Conservation (phyloP, 2,329 filamentous ascomycete genomes). For the Curvularia sp. region DNA sequence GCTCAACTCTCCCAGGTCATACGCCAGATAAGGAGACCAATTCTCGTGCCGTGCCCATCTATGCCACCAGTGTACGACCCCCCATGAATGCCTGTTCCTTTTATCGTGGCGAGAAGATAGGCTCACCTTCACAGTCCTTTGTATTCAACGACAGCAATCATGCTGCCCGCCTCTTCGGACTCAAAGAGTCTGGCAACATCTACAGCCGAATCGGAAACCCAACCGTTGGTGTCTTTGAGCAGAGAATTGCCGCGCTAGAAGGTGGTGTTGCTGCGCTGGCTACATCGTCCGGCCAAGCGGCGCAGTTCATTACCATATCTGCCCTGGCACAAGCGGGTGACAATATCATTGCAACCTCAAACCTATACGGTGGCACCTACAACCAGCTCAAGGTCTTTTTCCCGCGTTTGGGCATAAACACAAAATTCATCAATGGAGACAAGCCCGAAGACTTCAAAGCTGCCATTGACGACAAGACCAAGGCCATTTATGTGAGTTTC, state of each 20-base stretch:
- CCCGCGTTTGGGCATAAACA: constrained; percentile 83
- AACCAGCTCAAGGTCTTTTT: constrained; percentile 96
- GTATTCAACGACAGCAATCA: constrained; percentile 96
- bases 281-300: constrained; percentile 83
- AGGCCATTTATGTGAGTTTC: constrained; percentile 79
- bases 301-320: constrained; percentile 88
- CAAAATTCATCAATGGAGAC: constrained; percentile 87
- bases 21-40: constrained; percentile 82
- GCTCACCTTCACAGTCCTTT: constrained; percentile 68
- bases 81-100: not conserved
- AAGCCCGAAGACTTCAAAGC: constrained; percentile 78
- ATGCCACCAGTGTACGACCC: constrained; percentile 76
- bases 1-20: constrained; percentile 63
- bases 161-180: constrained; percentile 90
- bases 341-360: constrained; percentile 90
- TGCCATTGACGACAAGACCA: constrained; percentile 90
- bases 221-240: constrained; percentile 95
- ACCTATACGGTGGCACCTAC: constrained; percentile 91
- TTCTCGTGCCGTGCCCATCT: constrained; percentile 91
- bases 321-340: constrained; percentile 87
- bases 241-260: constrained; percentile 93
- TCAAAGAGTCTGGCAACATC: constrained; percentile 97
- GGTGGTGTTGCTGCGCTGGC: constrained; percentile 88
- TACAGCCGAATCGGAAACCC: constrained; percentile 86
- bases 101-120: not conserved